Evolutionary conservation across 2,329 filamentous ascomycete genomes (phyloP), one percentile per base, ranked within the genome.

Genomic region (Cladosporium sp.): DNA sequence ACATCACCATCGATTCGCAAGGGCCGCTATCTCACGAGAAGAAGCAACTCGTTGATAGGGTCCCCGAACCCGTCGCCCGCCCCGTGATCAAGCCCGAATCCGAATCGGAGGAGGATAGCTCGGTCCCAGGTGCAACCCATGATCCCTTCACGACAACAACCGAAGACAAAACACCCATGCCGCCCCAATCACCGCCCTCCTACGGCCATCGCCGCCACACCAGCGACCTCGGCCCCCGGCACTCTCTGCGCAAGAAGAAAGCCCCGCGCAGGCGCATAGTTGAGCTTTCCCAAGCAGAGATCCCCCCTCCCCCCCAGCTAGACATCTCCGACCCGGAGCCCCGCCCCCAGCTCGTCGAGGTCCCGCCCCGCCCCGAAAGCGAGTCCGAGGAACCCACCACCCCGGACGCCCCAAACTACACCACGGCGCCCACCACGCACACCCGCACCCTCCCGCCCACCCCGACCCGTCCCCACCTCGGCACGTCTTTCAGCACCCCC

Each of bases 21-120:
- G 86, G 86, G 0, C 92, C 93, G 1, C 85, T 81, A n/a, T 95
- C 89, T 64, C 81, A 84, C 13, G 93, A 98, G 74, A 85, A 84
- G 66, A 89, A 89, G 63, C 85, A 87, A 59, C 77, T 98, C 41
- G 80, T 91, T 4, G 91, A 96, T 46, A 83, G 91, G 43, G 87
- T 79, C 9, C 85, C 87, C 2, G 84, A 95, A 61, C 82, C 85
- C 14, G 80, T 86, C 22, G 84, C 81, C 35, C 84, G 90, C 8
- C 89, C 90, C 0, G 84, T 95, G 13, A 80, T 95, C 54, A 89
- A 86, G 67, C 82, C 85, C 11, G 75, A 78, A 22, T 76, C 78
- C 3, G 78, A 82, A 11, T 84, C 88, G 60, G 74, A 77, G 54
- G 64, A 69, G 9, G 72, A 84, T 9, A 75, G 78, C 7, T 76